Evolutionary conservation across 495 filamentous ascomycete genomes (phyloP).

Genomic region (Penicillium mononematosum): DNA sequence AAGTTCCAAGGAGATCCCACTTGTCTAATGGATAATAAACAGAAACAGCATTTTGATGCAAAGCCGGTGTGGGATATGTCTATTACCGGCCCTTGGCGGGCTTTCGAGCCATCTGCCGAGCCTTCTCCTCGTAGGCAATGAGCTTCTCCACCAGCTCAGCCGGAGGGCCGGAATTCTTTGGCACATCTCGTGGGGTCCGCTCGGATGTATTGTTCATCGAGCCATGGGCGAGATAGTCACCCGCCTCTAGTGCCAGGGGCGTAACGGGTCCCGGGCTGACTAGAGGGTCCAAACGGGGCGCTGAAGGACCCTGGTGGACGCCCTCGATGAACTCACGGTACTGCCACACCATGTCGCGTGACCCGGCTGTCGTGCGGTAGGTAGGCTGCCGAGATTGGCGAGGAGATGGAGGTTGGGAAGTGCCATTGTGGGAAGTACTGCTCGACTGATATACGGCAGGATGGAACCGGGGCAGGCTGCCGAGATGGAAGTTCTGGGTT

Average conservation of each 20-base stretch:
- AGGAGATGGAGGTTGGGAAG: conserved; percentile 31
- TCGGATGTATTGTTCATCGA: conserved; percentile 23
- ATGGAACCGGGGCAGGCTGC: conserved; percentile 48
- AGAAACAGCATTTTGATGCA: conserved; percentile 6
- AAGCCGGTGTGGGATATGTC: not conserved
- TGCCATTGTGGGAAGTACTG: conserved; percentile 20
- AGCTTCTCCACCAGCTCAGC: conserved; percentile 41
- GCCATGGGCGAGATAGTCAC: conserved; percentile 53
- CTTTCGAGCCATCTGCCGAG: conserved; percentile 36
- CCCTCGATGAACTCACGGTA: conserved; percentile 42
- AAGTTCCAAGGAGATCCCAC: not conserved
- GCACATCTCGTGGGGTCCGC: conserved; percentile 23
- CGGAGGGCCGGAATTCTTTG: conserved; percentile 22
- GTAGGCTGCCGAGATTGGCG: conserved; percentile 33
- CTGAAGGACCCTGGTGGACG: conserved; percentile 47
- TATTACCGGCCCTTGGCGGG: conserved; percentile 35
- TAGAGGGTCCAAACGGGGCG: conserved; percentile 65
- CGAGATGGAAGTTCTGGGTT: conserved; percentile 40
- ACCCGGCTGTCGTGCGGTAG: conserved; percentile 37
- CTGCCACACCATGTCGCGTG: conserved; percentile 41
- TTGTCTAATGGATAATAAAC: not conserved
- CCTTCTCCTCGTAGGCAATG: conserved; percentile 40
- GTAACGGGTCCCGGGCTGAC: conserved; percentile 78
- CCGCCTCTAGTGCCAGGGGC: conserved; percentile 65
- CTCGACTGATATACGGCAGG: conserved; percentile 46